These are phyloP conservation scores for Polygonum aviculare DNA, from an alignment of 148 eudicot species.

Conservation along the genomic window DNA sequence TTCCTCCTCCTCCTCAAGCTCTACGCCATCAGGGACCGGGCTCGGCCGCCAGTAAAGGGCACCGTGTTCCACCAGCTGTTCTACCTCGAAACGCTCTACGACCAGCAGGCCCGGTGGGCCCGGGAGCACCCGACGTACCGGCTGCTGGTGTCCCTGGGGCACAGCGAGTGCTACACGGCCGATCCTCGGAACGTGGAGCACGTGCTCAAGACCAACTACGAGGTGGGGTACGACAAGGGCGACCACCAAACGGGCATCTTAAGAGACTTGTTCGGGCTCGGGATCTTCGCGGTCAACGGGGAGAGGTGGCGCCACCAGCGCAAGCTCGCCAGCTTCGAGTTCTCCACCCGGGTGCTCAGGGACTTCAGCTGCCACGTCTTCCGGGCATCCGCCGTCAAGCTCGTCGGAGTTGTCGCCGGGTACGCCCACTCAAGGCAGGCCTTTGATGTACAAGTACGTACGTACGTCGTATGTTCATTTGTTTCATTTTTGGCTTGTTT, in stretches of 20 bases:
- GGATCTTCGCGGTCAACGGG: constrained; percentile 67
- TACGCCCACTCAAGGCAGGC: constrained; percentile 14
- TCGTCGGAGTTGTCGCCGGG: constrained; percentile 29
- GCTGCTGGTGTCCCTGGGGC: constrained; percentile 41
- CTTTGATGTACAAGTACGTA: constrained; percentile 62
- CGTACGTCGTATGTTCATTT: no score
- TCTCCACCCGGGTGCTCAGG: constrained; percentile 59
- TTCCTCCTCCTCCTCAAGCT: constrained; percentile 25
- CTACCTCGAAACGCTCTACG: constrained; percentile 41
- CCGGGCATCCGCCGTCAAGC: constrained; percentile 38
- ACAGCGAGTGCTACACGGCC: constrained; percentile 49
- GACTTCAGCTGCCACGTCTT: constrained; percentile 68
- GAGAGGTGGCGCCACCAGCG: constrained; percentile 59
- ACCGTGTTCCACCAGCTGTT: constrained; percentile 49
- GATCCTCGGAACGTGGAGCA: constrained; percentile 59
- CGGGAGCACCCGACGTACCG: constrained; percentile 44
- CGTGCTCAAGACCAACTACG: constrained; percentile 55
- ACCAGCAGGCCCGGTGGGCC: constrained; percentile 39
- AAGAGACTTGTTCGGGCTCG: constrained; percentile 61
- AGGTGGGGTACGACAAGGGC: constrained; percentile 54
- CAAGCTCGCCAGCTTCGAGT: constrained; percentile 68
- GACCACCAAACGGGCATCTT: constrained; percentile 23
- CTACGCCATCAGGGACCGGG: constrained; percentile 24
- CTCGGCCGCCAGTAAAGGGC: constrained; percentile 52
- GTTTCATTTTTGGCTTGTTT: no score